Evolutionary conservation across 139 green algal species (phyloP).

Genomic region (Picochlorum sp.): DNA sequence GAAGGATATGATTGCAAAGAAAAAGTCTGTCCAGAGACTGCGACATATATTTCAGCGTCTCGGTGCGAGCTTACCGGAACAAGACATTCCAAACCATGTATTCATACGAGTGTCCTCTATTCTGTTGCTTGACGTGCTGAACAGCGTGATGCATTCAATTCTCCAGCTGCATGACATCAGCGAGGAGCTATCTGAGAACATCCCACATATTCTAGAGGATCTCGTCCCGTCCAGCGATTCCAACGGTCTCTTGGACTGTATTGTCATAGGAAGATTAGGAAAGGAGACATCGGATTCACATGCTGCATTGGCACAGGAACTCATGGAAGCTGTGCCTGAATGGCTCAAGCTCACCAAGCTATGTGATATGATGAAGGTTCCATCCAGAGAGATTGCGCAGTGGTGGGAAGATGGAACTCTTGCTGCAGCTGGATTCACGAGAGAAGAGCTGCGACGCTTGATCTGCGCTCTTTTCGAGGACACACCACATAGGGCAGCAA

Average conservation of each 20-base stretch:
- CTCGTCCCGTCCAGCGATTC: not conserved
- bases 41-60: not conserved
- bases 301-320: not conserved
- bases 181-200: slow-evolving; percentile 39
- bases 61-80: not conserved
- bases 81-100: slow-evolving; percentile 12
- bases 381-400: slow-evolving; percentile 3
- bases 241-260: not conserved
- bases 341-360: slow-evolving; percentile 1
- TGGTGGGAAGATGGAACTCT: slow-evolving; percentile 3
- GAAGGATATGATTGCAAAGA: slow-evolving; percentile 2
- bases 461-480: slow-evolving; percentile 42
- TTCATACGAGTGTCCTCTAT: slow-evolving; percentile 2
- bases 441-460: slow-evolving; percentile 20
- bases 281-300: not conserved
- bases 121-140: not conserved
- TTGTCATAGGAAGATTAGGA: not conserved
- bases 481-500: slow-evolving; percentile 15
- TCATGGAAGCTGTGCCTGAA: not conserved
- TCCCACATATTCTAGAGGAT: slow-evolving; percentile 27
- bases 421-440: not conserved
- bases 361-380: slow-evolving; percentile 5
- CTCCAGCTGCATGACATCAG: slow-evolving; percentile 36
- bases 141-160: slow-evolving; percentile 21
- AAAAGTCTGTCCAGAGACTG: slow-evolving; percentile 1